These are phyloP conservation scores for Kodamaea alishanica DNA, from an alignment of 1,139 yeast species.

Conservation along the genomic window DNA sequence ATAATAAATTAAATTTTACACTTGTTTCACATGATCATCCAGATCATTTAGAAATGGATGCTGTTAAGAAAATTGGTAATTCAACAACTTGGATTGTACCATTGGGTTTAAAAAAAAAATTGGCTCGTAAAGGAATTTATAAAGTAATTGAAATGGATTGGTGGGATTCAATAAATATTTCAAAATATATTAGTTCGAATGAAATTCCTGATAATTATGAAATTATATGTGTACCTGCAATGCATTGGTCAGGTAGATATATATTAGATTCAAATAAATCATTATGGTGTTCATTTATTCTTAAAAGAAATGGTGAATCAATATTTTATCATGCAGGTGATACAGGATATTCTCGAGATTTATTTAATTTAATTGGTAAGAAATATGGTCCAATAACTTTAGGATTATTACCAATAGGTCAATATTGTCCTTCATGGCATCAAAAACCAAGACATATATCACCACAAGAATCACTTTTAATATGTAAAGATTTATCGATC, in stretches of 20 bases:
- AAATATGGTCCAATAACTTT: slow-evolving; percentile 62
- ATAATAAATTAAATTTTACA: slow-evolving; percentile 57
- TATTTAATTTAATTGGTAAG: slow-evolving; percentile 62
- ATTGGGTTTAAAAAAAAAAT: slow-evolving; percentile 60
- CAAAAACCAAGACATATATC: slow-evolving; percentile 84
- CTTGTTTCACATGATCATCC: slow-evolving; percentile 94
- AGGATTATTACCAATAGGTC: slow-evolving; percentile 88
- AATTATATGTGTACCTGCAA: slow-evolving; percentile 86
- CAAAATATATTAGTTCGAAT: slow-evolving; percentile 22
- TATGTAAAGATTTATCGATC: slow-evolving; percentile 61
- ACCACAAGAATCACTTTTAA: slow-evolving; percentile 70
- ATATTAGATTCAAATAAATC: slow-evolving; percentile 74
- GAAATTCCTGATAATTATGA: slow-evolving; percentile 56
- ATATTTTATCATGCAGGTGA: slow-evolving; percentile 90
- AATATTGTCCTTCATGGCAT: slow-evolving; percentile 94
- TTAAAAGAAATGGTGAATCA: slow-evolving; percentile 64
- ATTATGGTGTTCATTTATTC: slow-evolving; percentile 82
- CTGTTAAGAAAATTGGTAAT: slow-evolving; percentile 58
- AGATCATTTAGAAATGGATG: slow-evolving; percentile 75
- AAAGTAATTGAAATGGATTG: slow-evolving; percentile 74
- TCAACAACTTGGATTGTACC: slow-evolving; percentile 82
- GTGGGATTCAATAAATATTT: slow-evolving; percentile 73
- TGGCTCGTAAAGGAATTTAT: slow-evolving; percentile 54
- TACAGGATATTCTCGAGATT: slow-evolving; percentile 76
- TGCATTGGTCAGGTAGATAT: slow-evolving; percentile 95